Evolutionary conservation across 2,329 filamentous ascomycete species (phyloP).

Genomic region (Sporothrix pseudoabietina): DNA sequence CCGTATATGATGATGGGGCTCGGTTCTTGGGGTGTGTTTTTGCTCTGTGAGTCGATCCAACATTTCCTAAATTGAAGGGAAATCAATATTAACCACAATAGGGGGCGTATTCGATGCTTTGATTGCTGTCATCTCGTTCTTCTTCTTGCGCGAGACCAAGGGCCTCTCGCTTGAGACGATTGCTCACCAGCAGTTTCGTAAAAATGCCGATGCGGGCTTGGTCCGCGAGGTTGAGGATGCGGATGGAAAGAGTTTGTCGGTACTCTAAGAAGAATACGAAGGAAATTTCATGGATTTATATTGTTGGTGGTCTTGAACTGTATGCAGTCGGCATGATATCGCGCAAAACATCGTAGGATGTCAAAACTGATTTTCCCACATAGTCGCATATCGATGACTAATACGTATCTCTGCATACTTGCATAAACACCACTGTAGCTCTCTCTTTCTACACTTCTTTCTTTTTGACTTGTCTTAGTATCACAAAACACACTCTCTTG

Average conservation of each 20-base stretch:
- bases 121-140: slow-evolving; percentile 50
- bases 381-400: too few relatives aligned
- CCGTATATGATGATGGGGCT: slow-evolving; percentile 54
- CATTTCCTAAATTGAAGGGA: too few relatives aligned
- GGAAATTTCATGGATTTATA: background rate
- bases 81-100: too few relatives aligned
- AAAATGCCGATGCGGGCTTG: slow-evolving; percentile 26
- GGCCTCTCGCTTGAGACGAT: slow-evolving; percentile 66
- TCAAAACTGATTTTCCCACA: too few relatives aligned
- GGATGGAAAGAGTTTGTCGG: background rate
- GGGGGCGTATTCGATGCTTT: slow-evolving; percentile 49
- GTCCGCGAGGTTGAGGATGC: slow-evolving; percentile 5
- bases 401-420: too few relatives aligned
- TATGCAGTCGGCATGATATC: too few relatives aligned
- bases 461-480: too few relatives aligned
- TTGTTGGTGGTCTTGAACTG: background rate
- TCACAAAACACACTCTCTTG: too few relatives aligned
- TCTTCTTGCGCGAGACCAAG: slow-evolving; percentile 69
- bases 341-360: too few relatives aligned
- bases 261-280: background rate
- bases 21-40: slow-evolving; percentile 49
- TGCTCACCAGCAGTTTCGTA: slow-evolving; percentile 39
- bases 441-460: too few relatives aligned
- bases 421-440: too few relatives aligned
- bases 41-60: slow-evolving; percentile 41